phyloP scores from a whole-genome alignment of 208 protist genomes.

The Wallacemonas sp. region DNA sequence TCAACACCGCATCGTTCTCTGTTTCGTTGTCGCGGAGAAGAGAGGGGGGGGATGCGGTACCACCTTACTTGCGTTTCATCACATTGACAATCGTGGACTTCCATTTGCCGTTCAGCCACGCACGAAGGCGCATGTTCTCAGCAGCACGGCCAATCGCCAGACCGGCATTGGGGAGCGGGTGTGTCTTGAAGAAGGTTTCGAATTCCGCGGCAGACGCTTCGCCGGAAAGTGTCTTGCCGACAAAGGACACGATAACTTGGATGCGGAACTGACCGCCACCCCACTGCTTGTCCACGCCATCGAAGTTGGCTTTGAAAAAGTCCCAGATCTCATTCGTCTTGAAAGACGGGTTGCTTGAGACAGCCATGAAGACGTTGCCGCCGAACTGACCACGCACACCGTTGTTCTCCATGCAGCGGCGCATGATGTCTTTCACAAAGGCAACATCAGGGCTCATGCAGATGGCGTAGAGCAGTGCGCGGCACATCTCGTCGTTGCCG shows the following conservation, averaged over 20 bases:
- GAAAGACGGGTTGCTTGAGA: slow-evolving; percentile 50
- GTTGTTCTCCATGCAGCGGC: slow-evolving; percentile 60
- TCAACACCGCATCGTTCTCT: not conserved
- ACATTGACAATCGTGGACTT: slow-evolving; percentile 21
- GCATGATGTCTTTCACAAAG: slow-evolving; percentile 59
- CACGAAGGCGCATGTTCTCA: slow-evolving; percentile 64
- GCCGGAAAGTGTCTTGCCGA: slow-evolving; percentile 57
- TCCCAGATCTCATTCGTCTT: slow-evolving; percentile 52
- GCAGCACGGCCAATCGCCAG: slow-evolving; percentile 68
- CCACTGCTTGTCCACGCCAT: slow-evolving; percentile 79
- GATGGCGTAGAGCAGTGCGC: slow-evolving; percentile 59
- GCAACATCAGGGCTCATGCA: slow-evolving; percentile 45
- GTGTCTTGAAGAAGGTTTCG: slow-evolving; percentile 63
- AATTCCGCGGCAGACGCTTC: slow-evolving; percentile 48
- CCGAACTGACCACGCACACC: slow-evolving; percentile 83
- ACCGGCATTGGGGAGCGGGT: slow-evolving; percentile 74
- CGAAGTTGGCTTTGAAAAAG: slow-evolving; percentile 74
- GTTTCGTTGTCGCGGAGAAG: slow-evolving; percentile 10
- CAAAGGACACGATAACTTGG: slow-evolving; percentile 68
- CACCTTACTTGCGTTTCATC: slow-evolving; percentile 13
- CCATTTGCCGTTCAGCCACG: slow-evolving; percentile 67
- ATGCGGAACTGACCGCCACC: slow-evolving; percentile 89
- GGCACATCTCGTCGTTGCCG: slow-evolving; percentile 72
- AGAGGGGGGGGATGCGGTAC: too few species aligned
- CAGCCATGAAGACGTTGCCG: slow-evolving; percentile 49